These are phyloP conservation scores for Mycosphaerella sp. DNA, from an alignment of 2,329 filamentous ascomycete species.

Conservation along the genomic window DNA sequence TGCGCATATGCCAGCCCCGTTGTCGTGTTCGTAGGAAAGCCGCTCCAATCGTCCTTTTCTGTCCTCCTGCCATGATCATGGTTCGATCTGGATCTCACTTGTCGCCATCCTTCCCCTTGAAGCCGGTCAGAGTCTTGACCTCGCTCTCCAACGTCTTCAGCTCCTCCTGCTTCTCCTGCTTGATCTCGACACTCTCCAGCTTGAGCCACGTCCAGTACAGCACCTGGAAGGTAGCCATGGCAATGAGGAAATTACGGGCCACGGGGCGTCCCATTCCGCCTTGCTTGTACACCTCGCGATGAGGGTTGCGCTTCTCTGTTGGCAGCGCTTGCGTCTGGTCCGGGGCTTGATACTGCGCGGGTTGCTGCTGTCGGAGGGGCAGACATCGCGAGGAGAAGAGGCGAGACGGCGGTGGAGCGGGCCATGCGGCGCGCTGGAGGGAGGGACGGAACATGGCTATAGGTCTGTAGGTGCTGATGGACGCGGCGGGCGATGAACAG, in stretches of 20 bases:
- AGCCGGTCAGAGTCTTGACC: slow-evolving; percentile 22
- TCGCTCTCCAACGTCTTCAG: slow-evolving; percentile 23
- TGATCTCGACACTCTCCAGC: slow-evolving; percentile 65
- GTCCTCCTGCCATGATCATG: neutral
- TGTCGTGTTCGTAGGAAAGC: no score
- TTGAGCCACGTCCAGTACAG: slow-evolving; percentile 68
- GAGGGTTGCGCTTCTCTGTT: slow-evolving; percentile 23
- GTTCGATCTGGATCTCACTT: neutral
- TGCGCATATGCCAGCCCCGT: no score
- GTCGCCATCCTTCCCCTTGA: slow-evolving; percentile 2
- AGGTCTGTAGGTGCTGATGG: no score
- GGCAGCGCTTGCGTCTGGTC: slow-evolving; percentile 7
- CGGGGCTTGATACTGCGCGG: slow-evolving; percentile 23
- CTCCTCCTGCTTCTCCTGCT: slow-evolving; percentile 48
- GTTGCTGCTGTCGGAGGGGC: neutral
- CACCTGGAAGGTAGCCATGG: slow-evolving; percentile 73
- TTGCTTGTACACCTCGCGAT: slow-evolving; percentile 59
- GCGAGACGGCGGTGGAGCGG: neutral
- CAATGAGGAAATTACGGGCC: slow-evolving; percentile 66
- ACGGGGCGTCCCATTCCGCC: slow-evolving; percentile 63
- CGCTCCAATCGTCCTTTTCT: no score
- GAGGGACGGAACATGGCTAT: no score
- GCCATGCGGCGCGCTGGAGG: no score
- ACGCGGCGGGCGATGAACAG: no score
- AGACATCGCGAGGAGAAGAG: no score